phyloP scores from a whole-genome alignment of 208 protist species.

The Histomonas meleagridis region DNA sequence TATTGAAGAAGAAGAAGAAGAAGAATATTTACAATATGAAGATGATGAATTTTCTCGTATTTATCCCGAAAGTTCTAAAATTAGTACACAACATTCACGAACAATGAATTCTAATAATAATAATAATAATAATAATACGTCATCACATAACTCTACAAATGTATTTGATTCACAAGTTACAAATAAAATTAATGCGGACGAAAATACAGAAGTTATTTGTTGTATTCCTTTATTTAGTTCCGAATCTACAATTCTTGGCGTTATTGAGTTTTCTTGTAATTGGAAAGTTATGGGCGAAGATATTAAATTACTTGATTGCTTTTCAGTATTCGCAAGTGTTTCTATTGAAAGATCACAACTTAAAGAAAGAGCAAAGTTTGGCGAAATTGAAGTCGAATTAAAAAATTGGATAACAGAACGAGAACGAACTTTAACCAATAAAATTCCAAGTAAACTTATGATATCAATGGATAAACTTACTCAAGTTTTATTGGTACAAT shows the following conservation, averaged over 20 bases:
- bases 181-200: neutral
- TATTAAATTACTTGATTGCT: slow-evolving; percentile 3
- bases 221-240: neutral
- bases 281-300: slow-evolving; percentile 28
- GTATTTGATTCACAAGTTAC: neutral
- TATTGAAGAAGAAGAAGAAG: neutral
- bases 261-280: neutral
- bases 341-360: neutral
- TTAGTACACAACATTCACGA: neutral
- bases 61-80: neutral
- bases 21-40: neutral
- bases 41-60: neutral
- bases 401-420: neutral
- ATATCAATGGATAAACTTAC: neutral
- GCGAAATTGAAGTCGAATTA: neutral
- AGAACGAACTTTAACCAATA: neutral
- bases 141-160: neutral
- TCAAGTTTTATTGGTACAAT: neutral
- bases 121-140: neutral
- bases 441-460: neutral
- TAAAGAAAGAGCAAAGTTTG: neutral
- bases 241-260: neutral
- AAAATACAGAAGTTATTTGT: neutral
- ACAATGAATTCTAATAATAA: neutral
- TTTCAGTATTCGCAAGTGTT: slow-evolving; percentile 26